These are phyloP conservation scores for Fusarium duplospermum DNA, from an alignment of 2,329 filamentous ascomycete species.

Conservation along the genomic window DNA sequence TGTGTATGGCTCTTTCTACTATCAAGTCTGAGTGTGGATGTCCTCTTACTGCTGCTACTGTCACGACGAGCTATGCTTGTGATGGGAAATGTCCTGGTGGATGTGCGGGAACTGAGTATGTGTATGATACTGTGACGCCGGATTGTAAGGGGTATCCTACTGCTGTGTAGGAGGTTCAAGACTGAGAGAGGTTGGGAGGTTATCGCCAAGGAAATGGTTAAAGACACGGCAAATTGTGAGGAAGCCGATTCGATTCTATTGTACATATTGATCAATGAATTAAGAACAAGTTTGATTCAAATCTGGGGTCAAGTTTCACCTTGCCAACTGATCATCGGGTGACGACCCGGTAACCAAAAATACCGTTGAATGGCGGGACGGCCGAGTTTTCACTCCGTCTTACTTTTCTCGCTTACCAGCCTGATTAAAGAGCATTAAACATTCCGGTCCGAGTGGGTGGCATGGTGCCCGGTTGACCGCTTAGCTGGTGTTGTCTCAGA, in stretches of 20 bases:
- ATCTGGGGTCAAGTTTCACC: background rate
- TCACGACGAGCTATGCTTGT: conserved; percentile 46
- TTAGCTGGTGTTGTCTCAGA: conserved; percentile 13
- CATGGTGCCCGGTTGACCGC: background rate
- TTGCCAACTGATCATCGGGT: background rate
- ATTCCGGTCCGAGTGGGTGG: background rate
- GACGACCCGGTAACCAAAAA: background rate
- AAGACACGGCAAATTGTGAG: background rate
- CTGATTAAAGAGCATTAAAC: background rate
- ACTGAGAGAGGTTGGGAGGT: background rate
- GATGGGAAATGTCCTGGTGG: conserved; percentile 33
- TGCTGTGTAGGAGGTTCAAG: background rate
- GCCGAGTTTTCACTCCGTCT: background rate
- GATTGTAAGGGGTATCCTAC: conserved; percentile 22
- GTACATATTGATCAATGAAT: background rate
- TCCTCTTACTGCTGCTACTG: conserved; percentile 45
- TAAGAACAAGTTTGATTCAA: background rate
- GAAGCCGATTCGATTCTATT: background rate
- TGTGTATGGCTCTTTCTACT: conserved; percentile 47
- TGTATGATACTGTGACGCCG: conserved; percentile 37
- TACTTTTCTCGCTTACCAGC: background rate
- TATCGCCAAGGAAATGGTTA: background rate
- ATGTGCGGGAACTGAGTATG: conserved; percentile 47
- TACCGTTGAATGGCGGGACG: background rate
- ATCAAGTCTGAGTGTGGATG: conserved; percentile 50